phyloP scores from a whole-genome alignment of 371 early-diverging fungal species.

The Apophysomyces trapeziformis region DNA sequence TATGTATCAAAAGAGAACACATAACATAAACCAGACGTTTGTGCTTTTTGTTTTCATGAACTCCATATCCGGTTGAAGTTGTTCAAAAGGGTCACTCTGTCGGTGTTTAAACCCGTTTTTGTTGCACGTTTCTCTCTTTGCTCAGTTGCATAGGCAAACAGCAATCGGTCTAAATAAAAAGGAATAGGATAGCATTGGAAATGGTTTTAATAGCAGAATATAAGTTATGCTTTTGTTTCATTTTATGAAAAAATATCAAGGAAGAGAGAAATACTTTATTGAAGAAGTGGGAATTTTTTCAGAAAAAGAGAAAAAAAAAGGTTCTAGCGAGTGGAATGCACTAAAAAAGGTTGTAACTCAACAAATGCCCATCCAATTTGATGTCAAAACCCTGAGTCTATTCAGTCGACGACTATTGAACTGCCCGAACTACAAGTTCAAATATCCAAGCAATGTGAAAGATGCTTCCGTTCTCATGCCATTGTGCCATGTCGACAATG shows the following conservation, averaged over 20 bases:
- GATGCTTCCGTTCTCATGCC: slow-evolving; percentile 62
- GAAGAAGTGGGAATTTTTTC: too few species aligned
- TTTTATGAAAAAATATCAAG: background rate
- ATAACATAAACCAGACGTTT: slow-evolving; percentile 4
- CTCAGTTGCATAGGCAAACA: too few species aligned
- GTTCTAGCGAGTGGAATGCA: background rate
- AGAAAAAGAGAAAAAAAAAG: background rate
- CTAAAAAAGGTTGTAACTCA: background rate
- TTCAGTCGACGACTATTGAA: slow-evolving; percentile 46
- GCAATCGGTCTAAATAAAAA: too few species aligned
- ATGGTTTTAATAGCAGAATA: too few species aligned
- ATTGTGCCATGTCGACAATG: slow-evolving; percentile 65
- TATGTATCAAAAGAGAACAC: background rate
- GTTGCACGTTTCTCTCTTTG: too few species aligned
- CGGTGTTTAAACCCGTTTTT: too few species aligned
- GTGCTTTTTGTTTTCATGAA: slow-evolving; percentile 3
- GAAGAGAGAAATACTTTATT: too few species aligned
- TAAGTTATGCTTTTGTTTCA: background rate
- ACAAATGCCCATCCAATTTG: slow-evolving; percentile 22
- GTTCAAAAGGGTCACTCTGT: too few species aligned
- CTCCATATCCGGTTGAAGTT: background rate
- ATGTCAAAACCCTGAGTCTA: slow-evolving; percentile 32
- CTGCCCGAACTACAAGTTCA: slow-evolving; percentile 39
- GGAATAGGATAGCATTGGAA: too few species aligned
- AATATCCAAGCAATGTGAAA: slow-evolving; percentile 34